Evolutionary conservation across 1,284 basidiomycete species (phyloP).

Genomic region (Pascua guehoae): DNA sequence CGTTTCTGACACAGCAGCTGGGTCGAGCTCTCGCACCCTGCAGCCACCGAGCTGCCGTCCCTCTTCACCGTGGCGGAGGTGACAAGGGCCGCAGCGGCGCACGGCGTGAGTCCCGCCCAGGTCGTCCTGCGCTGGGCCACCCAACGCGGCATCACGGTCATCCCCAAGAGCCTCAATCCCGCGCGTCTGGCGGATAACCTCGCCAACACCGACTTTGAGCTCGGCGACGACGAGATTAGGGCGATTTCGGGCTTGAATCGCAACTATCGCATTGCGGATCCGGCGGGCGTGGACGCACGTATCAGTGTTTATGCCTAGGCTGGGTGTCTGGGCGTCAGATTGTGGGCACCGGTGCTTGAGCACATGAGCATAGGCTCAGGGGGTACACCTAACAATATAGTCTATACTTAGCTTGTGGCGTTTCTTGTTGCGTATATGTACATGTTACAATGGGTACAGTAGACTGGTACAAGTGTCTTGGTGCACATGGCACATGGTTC

Average conservation of each 20-base stretch:
- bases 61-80: conserved; percentile 54
- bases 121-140: conserved; percentile 43
- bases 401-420: too few relatives aligned
- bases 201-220: conserved; percentile 57
- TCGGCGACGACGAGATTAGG: conserved; percentile 60
- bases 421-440: too few relatives aligned
- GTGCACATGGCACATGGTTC: too few relatives aligned
- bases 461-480: too few relatives aligned
- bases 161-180: conserved; percentile 55
- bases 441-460: too few relatives aligned
- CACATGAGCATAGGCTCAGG: too few relatives aligned
- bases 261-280: conserved; percentile 60
- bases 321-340: too few relatives aligned
- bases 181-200: conserved; percentile 62
- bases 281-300: conserved; percentile 59
- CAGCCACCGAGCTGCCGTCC: conserved; percentile 10
- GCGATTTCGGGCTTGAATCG: conserved; percentile 62
- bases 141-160: conserved; percentile 59
- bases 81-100: conserved; percentile 52
- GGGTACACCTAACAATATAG: too few relatives aligned
- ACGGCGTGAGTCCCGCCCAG: conserved; percentile 35
- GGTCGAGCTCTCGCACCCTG: conserved; percentile 50
- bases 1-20: conserved; percentile 52
- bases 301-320: conserved; percentile 64
- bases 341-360: too few relatives aligned